A percentile compares a stretch with the other conserved stretches of the same genome.
phyloP scores from a whole-genome alignment of 179 eudicot species.

The Silene noctiflora region DNA sequence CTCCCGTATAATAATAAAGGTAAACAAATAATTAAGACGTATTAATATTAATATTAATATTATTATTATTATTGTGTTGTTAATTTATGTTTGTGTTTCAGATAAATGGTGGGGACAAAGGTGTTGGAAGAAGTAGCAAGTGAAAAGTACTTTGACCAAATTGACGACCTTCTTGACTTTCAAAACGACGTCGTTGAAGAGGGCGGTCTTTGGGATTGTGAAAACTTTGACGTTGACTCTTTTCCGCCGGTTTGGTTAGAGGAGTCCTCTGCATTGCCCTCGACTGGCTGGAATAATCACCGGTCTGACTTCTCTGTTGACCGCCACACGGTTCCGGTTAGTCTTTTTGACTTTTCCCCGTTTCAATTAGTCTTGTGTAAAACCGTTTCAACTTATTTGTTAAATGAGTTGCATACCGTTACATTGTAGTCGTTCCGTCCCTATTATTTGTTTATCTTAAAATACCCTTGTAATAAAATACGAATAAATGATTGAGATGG shows the following conservation, averaged over 20 bases:
- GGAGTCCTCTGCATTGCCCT: conserved; percentile 1
- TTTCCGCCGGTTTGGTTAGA: conserved; percentile 18
- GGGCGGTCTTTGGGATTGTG: neutral
- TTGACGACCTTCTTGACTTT: conserved; percentile 16
- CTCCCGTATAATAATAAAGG: too few relatives aligned
- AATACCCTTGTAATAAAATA: too few relatives aligned
- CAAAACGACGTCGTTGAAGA: conserved; percentile 6
- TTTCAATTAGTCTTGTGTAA: neutral
- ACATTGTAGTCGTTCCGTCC: too few relatives aligned
- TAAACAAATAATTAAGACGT: too few relatives aligned
- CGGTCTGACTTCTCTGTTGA: neutral
- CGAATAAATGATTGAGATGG: too few relatives aligned
- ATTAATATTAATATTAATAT: too few relatives aligned
- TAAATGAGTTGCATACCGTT: too few relatives aligned
- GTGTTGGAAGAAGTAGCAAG: conserved; percentile 8
- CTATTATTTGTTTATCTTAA: too few relatives aligned
- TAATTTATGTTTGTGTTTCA: neutral
- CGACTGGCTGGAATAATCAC: neutral
- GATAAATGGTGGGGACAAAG: neutral
- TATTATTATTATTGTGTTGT: too few relatives aligned
- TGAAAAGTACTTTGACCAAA: conserved; percentile 12
- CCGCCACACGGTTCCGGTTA: conserved; percentile 10
- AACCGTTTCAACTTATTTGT: neutral
- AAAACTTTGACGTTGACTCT: conserved; percentile 6
- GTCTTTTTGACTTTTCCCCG: neutral